Percentiles rank a stretch among this genome's conserved stretches.
phyloP scores from a whole-genome alignment of 192 early-diverging fungal species.

The Coemansia erecta region DNA sequence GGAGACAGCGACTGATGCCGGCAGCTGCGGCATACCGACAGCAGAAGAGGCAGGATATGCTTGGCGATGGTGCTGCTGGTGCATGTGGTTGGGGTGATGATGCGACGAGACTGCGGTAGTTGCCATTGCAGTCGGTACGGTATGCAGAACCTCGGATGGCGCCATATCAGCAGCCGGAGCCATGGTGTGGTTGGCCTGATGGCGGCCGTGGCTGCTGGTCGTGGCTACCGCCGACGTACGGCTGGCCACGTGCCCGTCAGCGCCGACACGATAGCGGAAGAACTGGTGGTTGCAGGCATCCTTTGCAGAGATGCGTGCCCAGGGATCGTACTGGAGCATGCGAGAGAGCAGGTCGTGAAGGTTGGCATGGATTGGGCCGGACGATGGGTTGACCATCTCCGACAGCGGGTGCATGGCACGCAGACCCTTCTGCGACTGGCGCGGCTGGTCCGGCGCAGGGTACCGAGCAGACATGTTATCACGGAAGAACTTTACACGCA shows the following conservation, averaged over 20 bases:
- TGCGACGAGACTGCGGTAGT: slow-evolving; percentile 5
- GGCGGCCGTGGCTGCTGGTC: slow-evolving; percentile 4
- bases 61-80: not conserved
- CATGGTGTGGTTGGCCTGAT: not conserved
- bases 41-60: slow-evolving; percentile 11
- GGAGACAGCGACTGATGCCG: slow-evolving; percentile 4
- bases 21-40: slow-evolving; percentile 2
- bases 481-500: slow-evolving; percentile 45
- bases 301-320: slow-evolving; percentile 72
- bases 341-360: slow-evolving; percentile 71
- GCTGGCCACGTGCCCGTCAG: slow-evolving; percentile 40
- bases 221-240: slow-evolving; percentile 8
- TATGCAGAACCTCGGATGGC: slow-evolving; percentile 1
- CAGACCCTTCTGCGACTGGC: slow-evolving; percentile 40
- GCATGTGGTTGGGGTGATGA: slow-evolving; percentile 12
- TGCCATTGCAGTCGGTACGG: not conserved
- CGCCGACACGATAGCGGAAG: slow-evolving; percentile 62
- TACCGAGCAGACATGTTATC: slow-evolving; percentile 33
- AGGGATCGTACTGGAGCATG: slow-evolving; percentile 79
- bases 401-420: slow-evolving; percentile 40
- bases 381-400: slow-evolving; percentile 51
- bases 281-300: slow-evolving; percentile 85
- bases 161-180: slow-evolving; percentile 16
- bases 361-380: slow-evolving; percentile 47
- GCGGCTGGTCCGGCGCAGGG: slow-evolving; percentile 38